A percentile compares a stretch with the other conserved stretches of the same genome.
Conservation (phyloP, 2,329 filamentous ascomycete genomes). For the Neopestalotiopsis clavispora region DNA sequence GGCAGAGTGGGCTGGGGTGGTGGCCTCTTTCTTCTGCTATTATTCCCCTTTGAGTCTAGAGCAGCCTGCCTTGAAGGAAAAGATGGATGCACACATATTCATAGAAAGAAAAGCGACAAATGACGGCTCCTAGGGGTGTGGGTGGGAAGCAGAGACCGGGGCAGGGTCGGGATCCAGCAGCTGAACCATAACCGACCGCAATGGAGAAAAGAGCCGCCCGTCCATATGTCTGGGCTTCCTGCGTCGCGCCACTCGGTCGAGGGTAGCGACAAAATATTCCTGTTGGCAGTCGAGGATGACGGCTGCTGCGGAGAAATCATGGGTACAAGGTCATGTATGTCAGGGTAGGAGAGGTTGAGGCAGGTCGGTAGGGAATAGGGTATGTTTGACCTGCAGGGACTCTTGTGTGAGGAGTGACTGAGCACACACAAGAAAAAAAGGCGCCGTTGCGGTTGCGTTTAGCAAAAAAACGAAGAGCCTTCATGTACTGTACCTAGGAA, state of each 20-base stretch:
- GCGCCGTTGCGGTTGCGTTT: background rate
- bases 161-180: conserved; percentile 26
- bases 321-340: background rate
- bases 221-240: background rate
- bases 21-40: conserved; percentile 21
- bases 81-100: conserved; percentile 20
- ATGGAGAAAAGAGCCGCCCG: background rate
- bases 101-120: conserved; percentile 20
- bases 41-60: conserved; percentile 23
- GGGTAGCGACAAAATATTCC: background rate
- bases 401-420: too few relatives aligned
- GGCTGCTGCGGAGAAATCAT: background rate
- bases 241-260: background rate
- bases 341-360: background rate
- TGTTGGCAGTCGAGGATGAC: background rate
- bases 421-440: background rate
- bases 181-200: background rate
- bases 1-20: conserved; percentile 9
- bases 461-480: background rate
- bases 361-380: background rate
- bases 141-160: conserved; percentile 23
- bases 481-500: too few relatives aligned
- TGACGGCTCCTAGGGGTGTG: background rate
- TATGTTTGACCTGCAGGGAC: background rate
- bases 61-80: conserved; percentile 25